Percentiles rank a stretch among this genome's conserved stretches.
These are phyloP conservation scores for Lunasporangiospora selenospora DNA, from an alignment of 192 early-diverging fungal genomes.

Conservation along the genomic window DNA sequence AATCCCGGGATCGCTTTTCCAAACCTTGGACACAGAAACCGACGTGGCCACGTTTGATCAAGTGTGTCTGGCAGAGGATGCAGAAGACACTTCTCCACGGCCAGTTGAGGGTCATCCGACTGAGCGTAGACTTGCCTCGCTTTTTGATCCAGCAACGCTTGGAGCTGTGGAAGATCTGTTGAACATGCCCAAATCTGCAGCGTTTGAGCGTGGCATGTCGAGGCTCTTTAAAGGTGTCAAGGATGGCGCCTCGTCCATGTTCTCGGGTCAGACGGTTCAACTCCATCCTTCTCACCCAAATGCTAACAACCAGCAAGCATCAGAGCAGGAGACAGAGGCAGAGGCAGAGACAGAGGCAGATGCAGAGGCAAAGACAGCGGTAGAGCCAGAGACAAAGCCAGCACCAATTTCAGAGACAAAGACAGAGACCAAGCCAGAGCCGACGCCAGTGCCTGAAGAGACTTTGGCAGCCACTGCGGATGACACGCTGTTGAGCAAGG, in stretches of 20 bases:
- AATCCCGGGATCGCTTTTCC: background rate
- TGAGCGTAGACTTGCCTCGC: constrained; percentile 25
- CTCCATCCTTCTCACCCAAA: background rate
- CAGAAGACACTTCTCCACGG: background rate
- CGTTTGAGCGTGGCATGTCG: constrained; percentile 39
- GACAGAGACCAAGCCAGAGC: too few species aligned
- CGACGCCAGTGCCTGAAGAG: too few species aligned
- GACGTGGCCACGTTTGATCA: constrained; percentile 26
- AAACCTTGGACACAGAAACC: background rate
- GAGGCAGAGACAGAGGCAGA: too few species aligned
- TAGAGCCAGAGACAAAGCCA: too few species aligned
- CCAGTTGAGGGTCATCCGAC: background rate
- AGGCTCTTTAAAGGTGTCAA: constrained; percentile 42
- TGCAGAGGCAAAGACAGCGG: too few species aligned
- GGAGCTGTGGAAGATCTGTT: constrained; percentile 37
- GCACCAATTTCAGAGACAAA: too few species aligned
- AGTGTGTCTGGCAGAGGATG: constrained; percentile 30
- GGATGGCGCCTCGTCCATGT: constrained; percentile 33
- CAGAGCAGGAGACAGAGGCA: too few species aligned
- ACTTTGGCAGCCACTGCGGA: too few species aligned
- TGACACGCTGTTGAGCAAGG: too few species aligned
- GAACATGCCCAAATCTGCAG: constrained; percentile 44
- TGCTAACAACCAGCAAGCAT: background rate
- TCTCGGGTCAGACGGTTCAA: too few species aligned
- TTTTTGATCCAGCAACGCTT: constrained; percentile 28